Evolutionary conservation across 208 protist species (phyloP), one percentile per base, ranked within the genome.

Genomic region (Trypanosoma theileri): DNA sequence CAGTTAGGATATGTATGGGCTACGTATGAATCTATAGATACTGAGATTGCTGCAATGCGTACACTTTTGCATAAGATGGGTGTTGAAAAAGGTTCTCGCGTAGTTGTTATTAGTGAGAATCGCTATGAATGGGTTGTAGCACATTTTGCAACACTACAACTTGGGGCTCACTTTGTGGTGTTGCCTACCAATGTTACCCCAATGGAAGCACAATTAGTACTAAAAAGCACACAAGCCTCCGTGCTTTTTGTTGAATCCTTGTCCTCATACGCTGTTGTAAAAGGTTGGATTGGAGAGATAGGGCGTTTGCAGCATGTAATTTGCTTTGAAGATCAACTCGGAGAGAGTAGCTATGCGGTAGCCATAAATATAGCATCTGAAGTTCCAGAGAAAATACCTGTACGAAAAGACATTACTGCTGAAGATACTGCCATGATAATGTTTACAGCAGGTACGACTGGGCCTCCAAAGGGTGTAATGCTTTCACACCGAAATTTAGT

Each of bases 401-500:
- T 69, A 26, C 84, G 87, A 48, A 83, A 77, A 46, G 84, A 92
- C 60, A 73, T 94, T 42, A 83, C 71, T n/a, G 71, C 85, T 4
- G 88, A 96, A 70, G 89, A 96, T 64, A 93, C 86, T n/a, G 93
- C 89, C 4, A 94, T 95, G 89, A 96, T 96, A 71, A 84, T 91
- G 45, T 96, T 96, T 73, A 94, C 89, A 19, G 80, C 84, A 24
- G 95, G 93, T 21, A 98, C 94, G 10, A 96, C 94, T 21, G 95
- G 96, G 10, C 68, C 96, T 16, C 92, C 91, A 40, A 98, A 98
- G 77, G 97, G 96, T 13, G 95, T 98, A n/a, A 89, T 89, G 81
- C 83, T 98, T 22, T 97, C 90, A 7, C 95, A 98, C 82, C 73
- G 77, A 58, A 98, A 92, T 73, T 59, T 98, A 12, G 83, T 97